phyloP scores from a whole-genome alignment of 192 early-diverging fungal genomes.

The Backusella australiensis region DNA sequence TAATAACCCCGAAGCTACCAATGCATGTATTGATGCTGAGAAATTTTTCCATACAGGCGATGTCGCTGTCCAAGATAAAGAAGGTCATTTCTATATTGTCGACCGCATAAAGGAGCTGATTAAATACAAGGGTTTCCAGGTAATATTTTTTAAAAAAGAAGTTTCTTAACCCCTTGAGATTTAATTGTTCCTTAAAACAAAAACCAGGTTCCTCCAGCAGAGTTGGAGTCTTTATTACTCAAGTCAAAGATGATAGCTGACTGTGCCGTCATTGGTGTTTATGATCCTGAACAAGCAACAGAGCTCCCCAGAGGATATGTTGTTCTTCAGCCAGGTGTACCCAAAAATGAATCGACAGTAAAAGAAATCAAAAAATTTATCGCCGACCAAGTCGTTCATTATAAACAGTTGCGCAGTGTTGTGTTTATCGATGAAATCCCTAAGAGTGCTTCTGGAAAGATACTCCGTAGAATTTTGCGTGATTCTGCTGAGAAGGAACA shows the following conservation, averaged over 20 bases:
- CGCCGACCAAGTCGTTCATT: constrained; percentile 53
- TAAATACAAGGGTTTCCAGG: constrained; percentile 58
- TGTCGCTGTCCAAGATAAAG: constrained; percentile 47
- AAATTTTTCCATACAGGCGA: constrained; percentile 55
- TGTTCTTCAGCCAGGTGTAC: constrained; percentile 49
- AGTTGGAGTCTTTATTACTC: constrained; percentile 57
- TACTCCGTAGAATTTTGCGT: constrained; percentile 60
- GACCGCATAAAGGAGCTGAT: constrained; percentile 72
- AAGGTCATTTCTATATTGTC: constrained; percentile 61
- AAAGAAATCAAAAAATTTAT: constrained; percentile 52
- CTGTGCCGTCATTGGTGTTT: constrained; percentile 64
- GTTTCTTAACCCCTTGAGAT: background rate
- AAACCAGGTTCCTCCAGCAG: constrained; percentile 47
- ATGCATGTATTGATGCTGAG: constrained; percentile 44
- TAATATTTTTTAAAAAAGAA: constrained; percentile 19
- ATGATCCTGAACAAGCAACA: constrained; percentile 59
- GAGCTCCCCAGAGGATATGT: constrained; percentile 81
- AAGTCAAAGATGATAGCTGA: constrained; percentile 47
- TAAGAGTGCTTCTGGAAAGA: constrained; percentile 80
- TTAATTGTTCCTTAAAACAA: background rate
- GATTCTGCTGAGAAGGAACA: constrained; percentile 7
- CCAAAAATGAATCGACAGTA: constrained; percentile 36
- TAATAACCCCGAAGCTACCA: constrained; percentile 42
- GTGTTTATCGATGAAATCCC: constrained; percentile 74
- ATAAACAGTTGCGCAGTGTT: constrained; percentile 81